Conservation (phyloP, 2,329 filamentous ascomycete species). For the Penicillium sp. region DNA sequence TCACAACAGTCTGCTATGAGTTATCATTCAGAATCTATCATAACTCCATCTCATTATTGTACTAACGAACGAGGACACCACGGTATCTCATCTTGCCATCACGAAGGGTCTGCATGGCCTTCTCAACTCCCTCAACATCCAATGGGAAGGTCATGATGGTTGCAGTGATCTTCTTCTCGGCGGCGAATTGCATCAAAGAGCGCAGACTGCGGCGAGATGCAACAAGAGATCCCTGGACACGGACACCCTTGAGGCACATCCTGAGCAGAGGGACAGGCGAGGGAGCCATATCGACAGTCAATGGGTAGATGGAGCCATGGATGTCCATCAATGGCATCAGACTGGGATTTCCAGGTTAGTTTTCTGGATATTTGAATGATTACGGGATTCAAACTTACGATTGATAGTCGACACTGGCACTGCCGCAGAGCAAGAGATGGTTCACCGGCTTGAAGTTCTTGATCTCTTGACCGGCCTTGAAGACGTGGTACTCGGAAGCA, state of each 20-base stretch:
- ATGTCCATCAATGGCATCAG: slow-evolving; percentile 35
- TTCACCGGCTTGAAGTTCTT: slow-evolving; percentile 34
- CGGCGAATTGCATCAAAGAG: slow-evolving; percentile 66
- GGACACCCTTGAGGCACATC: slow-evolving; percentile 61
- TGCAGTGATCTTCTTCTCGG: slow-evolving; percentile 66
- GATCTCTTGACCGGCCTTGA: slow-evolving; percentile 30
- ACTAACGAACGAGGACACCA: slow-evolving; percentile 49
- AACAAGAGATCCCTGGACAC: slow-evolving; percentile 67
- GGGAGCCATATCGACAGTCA: slow-evolving; percentile 32
- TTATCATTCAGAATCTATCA: neutral
- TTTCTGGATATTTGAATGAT: neutral
- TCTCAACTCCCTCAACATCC: slow-evolving; percentile 40
- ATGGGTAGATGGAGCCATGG: slow-evolving; percentile 34
- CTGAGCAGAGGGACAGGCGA: slow-evolving; percentile 29
- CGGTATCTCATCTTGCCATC: slow-evolving; percentile 56
- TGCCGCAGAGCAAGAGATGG: slow-evolving; percentile 35
- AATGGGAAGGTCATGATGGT: slow-evolving; percentile 70
- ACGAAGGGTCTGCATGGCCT: slow-evolving; percentile 54
- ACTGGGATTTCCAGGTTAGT: slow-evolving; percentile 20
- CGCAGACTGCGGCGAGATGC: slow-evolving; percentile 68
- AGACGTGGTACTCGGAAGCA: slow-evolving; percentile 36
- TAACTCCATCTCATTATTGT: neutral
- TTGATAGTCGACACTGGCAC: slow-evolving; percentile 33
- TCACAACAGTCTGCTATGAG: neutral
- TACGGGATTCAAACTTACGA: slow-evolving; percentile 26